Evolutionary conservation across 2,329 filamentous ascomycete genomes (phyloP).

Genomic region (Calonectria pseudoreteaudii): DNA sequence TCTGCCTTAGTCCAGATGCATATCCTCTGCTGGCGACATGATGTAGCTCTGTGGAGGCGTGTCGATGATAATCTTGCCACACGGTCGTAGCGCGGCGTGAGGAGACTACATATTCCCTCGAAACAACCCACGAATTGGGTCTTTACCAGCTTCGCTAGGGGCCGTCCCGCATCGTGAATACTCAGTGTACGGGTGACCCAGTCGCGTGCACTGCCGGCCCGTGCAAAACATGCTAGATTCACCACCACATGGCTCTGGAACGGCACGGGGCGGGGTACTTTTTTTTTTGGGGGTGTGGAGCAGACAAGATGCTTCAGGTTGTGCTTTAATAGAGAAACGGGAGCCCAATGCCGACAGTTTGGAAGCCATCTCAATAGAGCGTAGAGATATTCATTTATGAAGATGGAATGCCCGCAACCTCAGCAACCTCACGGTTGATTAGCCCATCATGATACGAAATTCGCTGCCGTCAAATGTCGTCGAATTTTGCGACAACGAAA

Average conservation of each 20-base stretch:
- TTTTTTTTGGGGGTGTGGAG: background rate
- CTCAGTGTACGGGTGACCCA: background rate
- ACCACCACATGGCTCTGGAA: constrained; percentile 4
- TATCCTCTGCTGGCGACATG: background rate
- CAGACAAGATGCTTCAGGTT: background rate
- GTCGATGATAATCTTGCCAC: constrained; percentile 19
- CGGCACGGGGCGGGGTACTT: constrained; percentile 2
- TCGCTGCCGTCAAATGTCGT: background rate
- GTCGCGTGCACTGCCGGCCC: constrained; percentile 4
- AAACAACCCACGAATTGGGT: background rate
- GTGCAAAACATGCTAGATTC: constrained; percentile 4
- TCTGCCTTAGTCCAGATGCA: background rate
- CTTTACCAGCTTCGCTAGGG: background rate
- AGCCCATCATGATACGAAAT: background rate
- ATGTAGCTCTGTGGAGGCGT: background rate
- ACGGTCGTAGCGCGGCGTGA: background rate
- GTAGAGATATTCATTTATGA: background rate
- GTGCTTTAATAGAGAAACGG: background rate
- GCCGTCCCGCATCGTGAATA: background rate
- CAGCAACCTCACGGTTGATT: background rate
- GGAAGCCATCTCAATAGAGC: background rate
- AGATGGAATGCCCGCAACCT: background rate
- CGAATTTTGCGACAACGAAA: background rate
- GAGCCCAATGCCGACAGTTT: background rate
- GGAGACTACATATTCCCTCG: background rate